Evolutionary conservation across 257 asterid species (phyloP).

Genomic region (Paulownia fortunei): DNA sequence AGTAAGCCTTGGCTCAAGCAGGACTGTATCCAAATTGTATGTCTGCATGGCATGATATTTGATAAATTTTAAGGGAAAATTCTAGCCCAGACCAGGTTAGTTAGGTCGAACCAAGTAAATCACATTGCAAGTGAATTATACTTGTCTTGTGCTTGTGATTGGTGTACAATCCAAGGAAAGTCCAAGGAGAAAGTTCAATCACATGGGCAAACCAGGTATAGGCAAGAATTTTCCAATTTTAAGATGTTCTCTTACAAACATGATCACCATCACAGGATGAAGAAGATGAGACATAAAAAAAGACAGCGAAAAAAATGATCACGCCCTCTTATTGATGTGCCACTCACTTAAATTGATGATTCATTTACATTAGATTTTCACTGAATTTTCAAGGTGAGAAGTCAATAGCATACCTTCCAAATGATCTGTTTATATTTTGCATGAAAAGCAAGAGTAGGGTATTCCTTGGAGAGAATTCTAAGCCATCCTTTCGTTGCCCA

Average conservation of each 20-base stretch:
- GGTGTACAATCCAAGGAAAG: too few species aligned
- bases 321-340: background rate
- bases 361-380: too few species aligned
- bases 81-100: too few species aligned
- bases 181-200: too few species aligned
- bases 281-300: background rate
- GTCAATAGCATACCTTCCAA: conserved; percentile 71
- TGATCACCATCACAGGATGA: background rate
- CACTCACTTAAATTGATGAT: background rate
- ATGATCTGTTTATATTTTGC: conserved; percentile 94
- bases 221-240: too few species aligned
- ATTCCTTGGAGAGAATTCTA: conserved; percentile 80
- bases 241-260: background rate
- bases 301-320: background rate
- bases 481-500: conserved; percentile 99
- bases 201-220: too few species aligned
- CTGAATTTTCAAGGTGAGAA: background rate
- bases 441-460: conserved; percentile 93
- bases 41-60: background rate
- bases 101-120: too few species aligned
- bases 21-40: background rate
- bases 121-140: too few species aligned
- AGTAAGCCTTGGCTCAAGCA: background rate
- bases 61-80: too few species aligned
- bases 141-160: too few species aligned